Base-by-base conservation (phyloP, 768 basidiomycete species). In the Pleurotus cornucopiae region DNA sequence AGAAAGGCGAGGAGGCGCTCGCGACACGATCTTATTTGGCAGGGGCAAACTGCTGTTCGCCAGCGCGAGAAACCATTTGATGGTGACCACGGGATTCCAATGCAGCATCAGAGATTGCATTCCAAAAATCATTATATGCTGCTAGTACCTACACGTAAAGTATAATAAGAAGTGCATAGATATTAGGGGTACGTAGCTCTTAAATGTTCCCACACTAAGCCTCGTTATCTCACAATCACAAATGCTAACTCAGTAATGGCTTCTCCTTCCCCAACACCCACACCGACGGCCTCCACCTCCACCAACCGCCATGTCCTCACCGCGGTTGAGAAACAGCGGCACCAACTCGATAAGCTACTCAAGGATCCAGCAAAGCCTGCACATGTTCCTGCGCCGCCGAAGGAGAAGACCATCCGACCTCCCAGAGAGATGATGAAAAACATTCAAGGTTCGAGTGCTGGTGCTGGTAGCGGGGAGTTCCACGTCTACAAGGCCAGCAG, bases 361-460 rank as follows among this genome's bases (percentile, higher is more conserved):
- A 91, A 89, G 67, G 91, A 98, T 63, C 97, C 97, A 0, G 68
- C 80, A 5, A 95, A 94, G 67, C 84, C 86, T 1, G 91, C 86
- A 1, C 82, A 82, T 65, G 73, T 98, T 7, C 93, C 95, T 1
- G 64, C 80, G n/a, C 77, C 89, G 1, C 88, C 89, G 4, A 89
- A 91, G 69, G 89, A 91, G 60, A 94, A 91, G 75, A 78, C 77
- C 0, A 76, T 98, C 26, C 77, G 94, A 16, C 77, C 94, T 1
- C 78, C 95, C 6, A 79, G 91, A 48, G 97, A 94, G 69, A 94
- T 94, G 91, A 98, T 99, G 91, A 98, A 97, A 80, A 98, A 98
- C 63, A 96, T 99, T 5, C 95, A 98, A 70, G 97, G 97, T 0
- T 95, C 92, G 13, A 93, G 91, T 69, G 94, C 97, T 5, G 97